Conservation (phyloP, 2,329 filamentous ascomycete species). For the Alternaria brassicae region DNA sequence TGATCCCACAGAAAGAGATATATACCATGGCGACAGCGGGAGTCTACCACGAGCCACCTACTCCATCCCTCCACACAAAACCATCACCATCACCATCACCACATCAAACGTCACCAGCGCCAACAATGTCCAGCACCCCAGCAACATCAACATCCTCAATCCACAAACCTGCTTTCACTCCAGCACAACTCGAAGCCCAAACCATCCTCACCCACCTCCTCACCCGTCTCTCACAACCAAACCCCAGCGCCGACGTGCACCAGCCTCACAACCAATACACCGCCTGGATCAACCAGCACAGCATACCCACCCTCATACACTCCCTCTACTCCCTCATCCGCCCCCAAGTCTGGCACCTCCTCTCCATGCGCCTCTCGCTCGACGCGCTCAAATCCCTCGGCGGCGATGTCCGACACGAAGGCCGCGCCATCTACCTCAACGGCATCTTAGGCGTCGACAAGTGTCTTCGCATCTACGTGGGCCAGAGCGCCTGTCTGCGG, state of each 20-base stretch:
- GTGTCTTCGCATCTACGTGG: conserved; percentile 38
- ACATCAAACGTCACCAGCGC: neutral
- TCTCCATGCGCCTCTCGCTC: conserved; percentile 29
- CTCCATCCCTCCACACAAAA: neutral
- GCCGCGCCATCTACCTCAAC: conserved; percentile 37
- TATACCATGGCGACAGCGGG: conserved; percentile 4
- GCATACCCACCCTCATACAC: conserved; percentile 20
- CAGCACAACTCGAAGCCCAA: conserved; percentile 35
- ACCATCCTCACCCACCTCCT: conserved; percentile 33
- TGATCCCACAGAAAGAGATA: neutral
- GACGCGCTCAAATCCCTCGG: conserved; percentile 33
- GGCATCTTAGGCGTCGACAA: conserved; percentile 36
- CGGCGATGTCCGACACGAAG: conserved; percentile 33
- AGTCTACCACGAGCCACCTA: neutral
- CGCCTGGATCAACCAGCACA: conserved; percentile 29
- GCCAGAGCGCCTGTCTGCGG: conserved; percentile 39
- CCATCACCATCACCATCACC: neutral
- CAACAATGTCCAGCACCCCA: neutral
- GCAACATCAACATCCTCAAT: neutral
- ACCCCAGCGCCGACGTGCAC: neutral
- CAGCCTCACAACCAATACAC: conserved; percentile 25
- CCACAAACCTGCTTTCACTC: conserved; percentile 7
- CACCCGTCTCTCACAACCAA: conserved; percentile 16
- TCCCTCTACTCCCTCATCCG: conserved; percentile 31
- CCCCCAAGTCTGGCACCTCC: conserved; percentile 31